Evolutionary conservation across 345 rosid genomes (phyloP).

Genomic region (Cardamine occulta): DNA sequence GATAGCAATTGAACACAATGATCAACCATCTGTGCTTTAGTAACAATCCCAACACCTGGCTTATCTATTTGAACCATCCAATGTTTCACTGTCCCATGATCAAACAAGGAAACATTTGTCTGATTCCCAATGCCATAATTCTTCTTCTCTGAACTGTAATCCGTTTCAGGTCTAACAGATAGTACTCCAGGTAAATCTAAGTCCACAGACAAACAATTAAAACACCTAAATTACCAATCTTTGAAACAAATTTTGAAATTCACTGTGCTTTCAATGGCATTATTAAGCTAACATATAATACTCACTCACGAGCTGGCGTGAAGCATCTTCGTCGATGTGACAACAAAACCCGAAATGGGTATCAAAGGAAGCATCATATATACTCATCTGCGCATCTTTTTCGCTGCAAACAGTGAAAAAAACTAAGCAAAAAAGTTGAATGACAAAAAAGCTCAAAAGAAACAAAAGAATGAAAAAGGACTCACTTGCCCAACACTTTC

Average conservation of each 20-base stretch:
- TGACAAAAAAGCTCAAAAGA: not conserved
- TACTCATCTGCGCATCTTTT: conserved; percentile 78
- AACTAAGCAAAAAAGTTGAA: conserved; percentile 1
- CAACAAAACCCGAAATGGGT: conserved; percentile 77
- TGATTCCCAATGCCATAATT: conserved; percentile 46
- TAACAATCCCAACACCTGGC: conserved; percentile 76
- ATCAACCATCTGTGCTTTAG: conserved; percentile 97
- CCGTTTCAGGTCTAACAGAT: conserved; percentile 65
- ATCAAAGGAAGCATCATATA: conserved; percentile 65
- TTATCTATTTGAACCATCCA: conserved; percentile 78
- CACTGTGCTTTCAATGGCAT: too few species aligned
- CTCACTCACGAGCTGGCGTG: conserved; percentile 63
- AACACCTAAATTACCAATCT: not conserved
- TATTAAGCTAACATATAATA: not conserved
- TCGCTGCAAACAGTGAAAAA: conserved; percentile 47
- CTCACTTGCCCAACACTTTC: conserved; percentile 65
- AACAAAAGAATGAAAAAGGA: conserved; percentile 2
- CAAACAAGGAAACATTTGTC: conserved; percentile 55
- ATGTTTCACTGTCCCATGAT: conserved; percentile 57
- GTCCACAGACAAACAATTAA: not conserved
- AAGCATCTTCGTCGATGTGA: conserved; percentile 65
- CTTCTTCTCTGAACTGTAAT: conserved; percentile 53
- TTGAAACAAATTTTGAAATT: too few species aligned
- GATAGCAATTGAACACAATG: conserved; percentile 66
- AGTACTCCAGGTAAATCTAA: conserved; percentile 77